These are phyloP conservation scores for Globisporangium canariense DNA, from an alignment of 352 stramenopile species.

Conservation along the genomic window DNA sequence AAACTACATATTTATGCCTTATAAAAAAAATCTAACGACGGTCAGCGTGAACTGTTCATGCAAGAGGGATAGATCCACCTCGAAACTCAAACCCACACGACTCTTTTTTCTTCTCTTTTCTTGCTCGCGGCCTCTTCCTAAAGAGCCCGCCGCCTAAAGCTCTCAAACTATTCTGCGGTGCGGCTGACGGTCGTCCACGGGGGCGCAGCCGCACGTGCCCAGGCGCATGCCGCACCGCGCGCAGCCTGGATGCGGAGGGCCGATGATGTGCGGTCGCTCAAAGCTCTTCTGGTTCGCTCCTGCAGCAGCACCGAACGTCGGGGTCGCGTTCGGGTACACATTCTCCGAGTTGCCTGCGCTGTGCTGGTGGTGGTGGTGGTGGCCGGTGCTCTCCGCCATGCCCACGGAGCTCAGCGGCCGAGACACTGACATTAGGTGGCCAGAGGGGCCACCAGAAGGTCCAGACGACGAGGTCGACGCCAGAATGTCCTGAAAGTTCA, in stretches of 20 bases:
- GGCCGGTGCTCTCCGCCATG: conserved; percentile 13
- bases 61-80: background rate
- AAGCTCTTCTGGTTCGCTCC: conserved; percentile 23
- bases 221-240: conserved; percentile 17
- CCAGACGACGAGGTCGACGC: conserved; percentile 36
- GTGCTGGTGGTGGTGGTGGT: background rate
- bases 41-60: background rate
- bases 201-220: conserved; percentile 17
- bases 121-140: conserved; percentile 9
- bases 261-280: conserved; percentile 22
- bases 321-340: conserved; percentile 39
- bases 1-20: conserved; percentile 11
- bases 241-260: conserved; percentile 6
- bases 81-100: background rate
- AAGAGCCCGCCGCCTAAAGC: background rate
- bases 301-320: conserved; percentile 15
- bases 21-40: conserved; percentile 13
- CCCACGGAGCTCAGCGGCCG: conserved; percentile 9
- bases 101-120: too few species aligned
- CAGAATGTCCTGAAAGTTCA: conserved; percentile 89
- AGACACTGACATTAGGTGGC: conserved; percentile 10
- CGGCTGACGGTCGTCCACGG: conserved; percentile 23
- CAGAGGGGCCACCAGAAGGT: background rate
- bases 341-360: conserved; percentile 40
- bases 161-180: conserved; percentile 46